Base-by-base conservation (phyloP, 1,284 basidiomycete species). In the Neolentinus lepideus region DNA sequence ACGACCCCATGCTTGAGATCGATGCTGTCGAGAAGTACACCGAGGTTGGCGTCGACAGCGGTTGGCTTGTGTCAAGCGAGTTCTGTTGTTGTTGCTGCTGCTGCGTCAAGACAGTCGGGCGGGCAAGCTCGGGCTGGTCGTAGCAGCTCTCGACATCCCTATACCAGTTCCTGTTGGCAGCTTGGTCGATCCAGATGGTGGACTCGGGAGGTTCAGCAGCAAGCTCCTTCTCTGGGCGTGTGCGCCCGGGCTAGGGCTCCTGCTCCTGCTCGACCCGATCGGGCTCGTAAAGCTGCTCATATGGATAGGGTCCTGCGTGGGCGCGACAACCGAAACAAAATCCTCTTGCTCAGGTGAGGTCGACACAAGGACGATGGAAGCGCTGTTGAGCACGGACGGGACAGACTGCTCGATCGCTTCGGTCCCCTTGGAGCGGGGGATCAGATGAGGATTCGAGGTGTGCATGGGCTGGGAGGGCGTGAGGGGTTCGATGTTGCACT, bases 401-500 rank as follows among this genome's bases (percentile, higher is more conserved):
- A 91, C 88, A 21, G 79, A 75, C 55, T 84, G 80, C 53, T 90
- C 87, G 52, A 90, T 75, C 22, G 82, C 77, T 60, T 89, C 88
- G 0, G 85, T 85, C 47, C 75, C 74, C 65, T 85, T 85, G 27
- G 83, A 80, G 43, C 88, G 78, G 0, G 88, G 79, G 48, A 83
- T 87, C 35, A 84, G 79, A 65, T 90, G 88, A 0, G 88, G 84
- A 65, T 87, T 82, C 10, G 65, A 64, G 8, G 69, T 69, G 64
- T 76, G 78, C 8, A 21, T n/a, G 16, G 77, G 69, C 0, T 77
- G 69, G 0, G 80, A 78, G 1, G 79, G 76, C 0, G 81, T 74
- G 52, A 87, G 69, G 22, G 84, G 81, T 62, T 90, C 88, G 60
- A 91, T 89, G 65, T 91, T 88, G 47, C 88, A 82, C 68, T 90